Percentiles rank a stretch among this genome's conserved stretches.
phyloP scores from a whole-genome alignment of 768 basidiomycete species.

The Clitopilus hobsonii region DNA sequence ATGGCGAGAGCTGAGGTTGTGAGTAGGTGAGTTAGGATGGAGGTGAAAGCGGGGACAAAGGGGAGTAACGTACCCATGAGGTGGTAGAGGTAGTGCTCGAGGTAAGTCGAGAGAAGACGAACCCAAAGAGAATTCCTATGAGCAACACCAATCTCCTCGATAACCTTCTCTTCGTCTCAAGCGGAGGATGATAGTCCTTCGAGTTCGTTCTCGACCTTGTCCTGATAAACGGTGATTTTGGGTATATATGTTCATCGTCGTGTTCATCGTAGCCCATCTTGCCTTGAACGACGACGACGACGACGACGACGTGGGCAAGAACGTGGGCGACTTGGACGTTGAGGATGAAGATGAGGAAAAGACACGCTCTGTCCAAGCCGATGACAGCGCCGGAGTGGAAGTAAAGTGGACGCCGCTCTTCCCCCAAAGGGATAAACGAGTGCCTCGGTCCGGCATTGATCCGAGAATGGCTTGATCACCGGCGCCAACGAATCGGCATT shows the following conservation, averaged over 20 bases:
- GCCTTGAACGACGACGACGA: constrained; percentile 36
- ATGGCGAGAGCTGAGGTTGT: not conserved
- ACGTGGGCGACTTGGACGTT: not conserved
- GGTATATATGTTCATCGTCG: constrained; percentile 14
- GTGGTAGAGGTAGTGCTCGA: not conserved
- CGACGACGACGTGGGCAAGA: constrained; percentile 45
- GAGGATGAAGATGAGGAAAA: not conserved
- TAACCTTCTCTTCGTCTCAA: not conserved
- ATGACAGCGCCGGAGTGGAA: not conserved
- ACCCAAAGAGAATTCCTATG: constrained; percentile 58
- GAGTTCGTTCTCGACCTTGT: not conserved
- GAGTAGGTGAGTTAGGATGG: not conserved
- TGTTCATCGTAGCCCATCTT: constrained; percentile 55
- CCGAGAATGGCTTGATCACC: too few relatives aligned
- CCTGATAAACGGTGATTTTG: constrained; percentile 6
- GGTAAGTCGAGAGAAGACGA: constrained; percentile 45
- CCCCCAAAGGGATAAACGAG: not conserved
- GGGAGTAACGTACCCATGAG: not conserved
- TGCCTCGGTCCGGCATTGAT: not conserved
- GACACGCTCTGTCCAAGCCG: not conserved
- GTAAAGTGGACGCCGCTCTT: not conserved
- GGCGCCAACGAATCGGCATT: too few relatives aligned
- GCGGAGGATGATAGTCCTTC: not conserved
- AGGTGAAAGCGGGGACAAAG: not conserved
- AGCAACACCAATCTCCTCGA: constrained; percentile 35